Percentiles rank a stretch among this genome's conserved stretches.
Conservation (phyloP, 2,329 filamentous ascomycete genomes). For the Cercospora citrullina region DNA sequence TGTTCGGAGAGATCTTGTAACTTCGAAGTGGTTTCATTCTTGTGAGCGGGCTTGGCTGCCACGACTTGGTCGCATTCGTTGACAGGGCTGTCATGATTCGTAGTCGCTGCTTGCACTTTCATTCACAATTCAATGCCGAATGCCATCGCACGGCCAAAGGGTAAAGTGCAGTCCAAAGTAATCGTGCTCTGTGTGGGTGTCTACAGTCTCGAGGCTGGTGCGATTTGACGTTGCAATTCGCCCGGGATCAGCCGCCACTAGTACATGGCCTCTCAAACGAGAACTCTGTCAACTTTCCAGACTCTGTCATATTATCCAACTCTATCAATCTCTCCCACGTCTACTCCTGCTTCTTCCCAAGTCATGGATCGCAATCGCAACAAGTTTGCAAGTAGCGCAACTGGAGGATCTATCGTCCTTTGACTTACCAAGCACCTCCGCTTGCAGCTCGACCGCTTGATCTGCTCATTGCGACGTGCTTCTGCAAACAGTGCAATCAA, state of each 20-base stretch:
- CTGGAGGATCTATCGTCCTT: neutral
- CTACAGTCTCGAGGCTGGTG: no score
- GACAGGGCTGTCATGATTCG: no score
- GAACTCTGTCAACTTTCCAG: neutral
- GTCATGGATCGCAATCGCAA: no score
- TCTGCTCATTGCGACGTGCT: neutral
- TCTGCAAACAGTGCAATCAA: neutral
- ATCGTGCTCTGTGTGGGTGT: no score
- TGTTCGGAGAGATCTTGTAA: no score
- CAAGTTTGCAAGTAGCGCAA: neutral
- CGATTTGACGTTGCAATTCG: neutral
- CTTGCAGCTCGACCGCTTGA: neutral
- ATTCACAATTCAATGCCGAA: no score
- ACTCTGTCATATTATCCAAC: neutral
- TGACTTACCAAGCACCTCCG: neutral
- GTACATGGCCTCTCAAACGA: neutral
- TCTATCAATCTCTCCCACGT: neutral
- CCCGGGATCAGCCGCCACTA: neutral
- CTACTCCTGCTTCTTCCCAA: neutral
- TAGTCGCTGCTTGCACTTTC: no score
- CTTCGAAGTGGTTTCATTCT: no score
- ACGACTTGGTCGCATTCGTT: no score
- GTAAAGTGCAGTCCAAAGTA: no score
- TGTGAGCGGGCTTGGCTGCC: no score
- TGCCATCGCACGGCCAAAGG: no score